Conservation (phyloP, 2,329 filamentous ascomycete genomes). For the Elsinoe perseae region DNA sequence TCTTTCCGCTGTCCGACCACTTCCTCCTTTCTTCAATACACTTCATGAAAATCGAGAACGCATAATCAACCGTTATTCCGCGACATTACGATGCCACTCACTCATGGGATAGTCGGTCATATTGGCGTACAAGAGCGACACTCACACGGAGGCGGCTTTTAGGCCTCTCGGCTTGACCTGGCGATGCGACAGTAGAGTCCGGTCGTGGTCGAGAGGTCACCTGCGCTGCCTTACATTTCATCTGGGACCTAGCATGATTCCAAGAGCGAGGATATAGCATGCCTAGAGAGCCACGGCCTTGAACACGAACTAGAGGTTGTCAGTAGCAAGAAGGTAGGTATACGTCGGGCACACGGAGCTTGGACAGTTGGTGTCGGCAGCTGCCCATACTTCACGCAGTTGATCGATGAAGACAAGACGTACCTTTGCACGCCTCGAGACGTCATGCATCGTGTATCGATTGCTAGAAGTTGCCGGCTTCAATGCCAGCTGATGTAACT, state of each 20-base stretch:
- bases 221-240: slow-evolving; percentile 12
- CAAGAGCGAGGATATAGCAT: background rate
- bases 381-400: too few species aligned
- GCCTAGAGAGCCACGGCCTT: too few species aligned
- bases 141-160: slow-evolving; percentile 10
- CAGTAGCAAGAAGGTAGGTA: too few species aligned
- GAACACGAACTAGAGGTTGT: too few species aligned
- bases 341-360: too few species aligned
- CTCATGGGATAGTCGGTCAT: slow-evolving; percentile 12
- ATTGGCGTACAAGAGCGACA: slow-evolving; percentile 16
- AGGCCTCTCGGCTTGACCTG: slow-evolving; percentile 1
- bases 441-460: too few species aligned
- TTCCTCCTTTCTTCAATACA: slow-evolving; percentile 9
- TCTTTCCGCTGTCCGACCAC: background rate
- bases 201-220: slow-evolving; percentile 10
- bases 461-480: too few species aligned
- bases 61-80: slow-evolving; percentile 16
- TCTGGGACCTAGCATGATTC: background rate
- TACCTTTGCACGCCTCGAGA: too few species aligned
- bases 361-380: too few species aligned
- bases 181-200: background rate
- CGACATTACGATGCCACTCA: background rate
- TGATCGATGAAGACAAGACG: too few species aligned
- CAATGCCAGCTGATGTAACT: background rate
- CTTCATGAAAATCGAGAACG: slow-evolving; percentile 16